Evolutionary conservation across 495 filamentous ascomycete genomes (phyloP), one percentile per base, ranked within the genome.

Genomic region (Chaetomidium leptoderma): DNA sequence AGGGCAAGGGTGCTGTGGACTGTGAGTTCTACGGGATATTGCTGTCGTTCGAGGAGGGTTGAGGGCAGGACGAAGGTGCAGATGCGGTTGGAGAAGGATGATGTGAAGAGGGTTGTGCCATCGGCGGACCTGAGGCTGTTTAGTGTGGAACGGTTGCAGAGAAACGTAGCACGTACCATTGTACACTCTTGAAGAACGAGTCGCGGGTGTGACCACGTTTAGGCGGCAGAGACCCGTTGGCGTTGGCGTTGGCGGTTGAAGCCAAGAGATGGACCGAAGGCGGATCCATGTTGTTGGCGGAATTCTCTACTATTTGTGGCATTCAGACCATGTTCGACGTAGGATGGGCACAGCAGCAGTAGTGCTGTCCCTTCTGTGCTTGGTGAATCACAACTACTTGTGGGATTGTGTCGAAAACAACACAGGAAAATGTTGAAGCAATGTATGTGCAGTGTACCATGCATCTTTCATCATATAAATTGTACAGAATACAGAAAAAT

Each of bases 21-120:
- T 2, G 63, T 69, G 21, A 97, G 75, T 5, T 60, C 50, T 51
- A 80, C 73, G 3, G 80, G 77, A 1, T 65, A 62, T 3, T 72
- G 42, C 33, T 68, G 71, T 21, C 79, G 72, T 11, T 85, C 78
- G 33, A 96, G 81, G 24, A 96, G 83, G 66, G 86, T 79, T 11
- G 77, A 74, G 0, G 90, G 90, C 42, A 96, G 64, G 30, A 95
- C 81, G 70, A 84, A 93, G 13, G 84, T 82, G 49, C 82, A 77
- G 40, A 95, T 76, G 46, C 72, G 75, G 62, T 91, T 83, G 57
- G 89, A 80, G 7, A 82, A 84, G 37, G 80, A 86, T 26, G 81
- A 80, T n/a, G 91, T 88, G 64, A 98, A 66, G 46, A 97, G 72
- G 7, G 82, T 83, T 10, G 90, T 93, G 16, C 92, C 90, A 66